Percentiles rank a stretch among this genome's conserved stretches.
Conservation (phyloP, 345 rosid species). For the Triadica sebifera region DNA sequence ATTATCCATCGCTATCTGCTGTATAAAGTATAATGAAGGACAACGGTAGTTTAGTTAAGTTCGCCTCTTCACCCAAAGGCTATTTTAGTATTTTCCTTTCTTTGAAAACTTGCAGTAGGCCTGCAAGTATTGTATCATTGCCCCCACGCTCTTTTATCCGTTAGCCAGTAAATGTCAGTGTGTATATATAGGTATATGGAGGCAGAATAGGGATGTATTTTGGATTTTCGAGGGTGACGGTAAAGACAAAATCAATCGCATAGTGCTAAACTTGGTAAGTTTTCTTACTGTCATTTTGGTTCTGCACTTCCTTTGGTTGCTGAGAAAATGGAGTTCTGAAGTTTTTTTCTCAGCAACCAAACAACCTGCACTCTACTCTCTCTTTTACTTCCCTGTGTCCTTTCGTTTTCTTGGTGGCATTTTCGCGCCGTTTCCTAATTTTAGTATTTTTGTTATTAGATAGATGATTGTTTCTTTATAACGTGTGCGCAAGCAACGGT, state of each 20-base stretch:
- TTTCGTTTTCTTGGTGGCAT: not conserved
- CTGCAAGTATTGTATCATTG: not conserved
- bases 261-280: slow-evolving; percentile 2
- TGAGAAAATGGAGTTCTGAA: slow-evolving; percentile 9
- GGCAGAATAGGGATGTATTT: not conserved
- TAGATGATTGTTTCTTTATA: not conserved
- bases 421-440: not conserved
- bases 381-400: not conserved
- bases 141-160: not conserved
- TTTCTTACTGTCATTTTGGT: not conserved
- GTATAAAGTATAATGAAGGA: no score
- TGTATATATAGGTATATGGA: no score
- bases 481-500: not conserved
- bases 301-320: slow-evolving; percentile 12
- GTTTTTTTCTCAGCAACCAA: slow-evolving; percentile 4
- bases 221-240: not conserved
- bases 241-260: not conserved
- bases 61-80: not conserved
- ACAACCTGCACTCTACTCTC: not conserved
- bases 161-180: no score
- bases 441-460: not conserved
- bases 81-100: not conserved
- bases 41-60: no score
- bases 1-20: no score
- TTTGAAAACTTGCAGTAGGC: not conserved